phyloP scores from a whole-genome alignment of 345 rosid genomes.

The Brassica rapa region DNA sequence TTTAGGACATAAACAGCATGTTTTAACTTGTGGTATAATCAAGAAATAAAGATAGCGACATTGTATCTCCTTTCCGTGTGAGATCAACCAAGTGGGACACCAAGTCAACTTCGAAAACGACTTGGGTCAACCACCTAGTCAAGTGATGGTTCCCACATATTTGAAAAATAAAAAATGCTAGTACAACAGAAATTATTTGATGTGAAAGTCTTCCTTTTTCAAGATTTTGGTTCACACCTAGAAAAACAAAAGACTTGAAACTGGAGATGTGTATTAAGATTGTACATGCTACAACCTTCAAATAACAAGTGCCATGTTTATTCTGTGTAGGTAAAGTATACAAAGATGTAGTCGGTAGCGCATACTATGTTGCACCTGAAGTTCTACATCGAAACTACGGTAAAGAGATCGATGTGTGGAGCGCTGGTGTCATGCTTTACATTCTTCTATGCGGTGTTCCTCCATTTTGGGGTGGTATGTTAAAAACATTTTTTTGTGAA shows the following conservation, averaged over 20 bases:
- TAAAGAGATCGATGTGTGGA: slow-evolving; percentile 92
- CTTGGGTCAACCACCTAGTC: slow-evolving; percentile 33
- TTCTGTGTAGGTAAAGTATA: slow-evolving; percentile 61
- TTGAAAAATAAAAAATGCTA: neutral
- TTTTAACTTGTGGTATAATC: slow-evolving; percentile 9
- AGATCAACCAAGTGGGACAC: slow-evolving; percentile 16
- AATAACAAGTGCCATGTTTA: neutral
- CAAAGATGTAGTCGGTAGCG: slow-evolving; percentile 70
- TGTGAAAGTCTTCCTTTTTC: neutral
- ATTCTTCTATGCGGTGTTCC: slow-evolving; percentile 92
- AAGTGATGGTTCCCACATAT: slow-evolving; percentile 19
- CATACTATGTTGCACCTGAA: slow-evolving; percentile 95
- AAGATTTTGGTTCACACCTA: neutral
- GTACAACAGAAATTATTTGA: neutral
- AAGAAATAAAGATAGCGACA: slow-evolving; percentile 26
- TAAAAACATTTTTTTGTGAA: neutral
- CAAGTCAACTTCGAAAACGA: slow-evolving; percentile 37
- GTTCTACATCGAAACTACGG: slow-evolving; percentile 70
- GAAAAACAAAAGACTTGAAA: neutral
- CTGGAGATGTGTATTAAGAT: neutral
- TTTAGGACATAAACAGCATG: slow-evolving; percentile 22
- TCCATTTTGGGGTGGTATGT: slow-evolving; percentile 94
- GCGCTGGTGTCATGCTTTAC: slow-evolving; percentile 88
- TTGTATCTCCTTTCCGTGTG: slow-evolving; percentile 26
- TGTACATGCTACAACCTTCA: neutral